phyloP scores from a whole-genome alignment of 805 yeast species.

The Candida silvatica region DNA sequence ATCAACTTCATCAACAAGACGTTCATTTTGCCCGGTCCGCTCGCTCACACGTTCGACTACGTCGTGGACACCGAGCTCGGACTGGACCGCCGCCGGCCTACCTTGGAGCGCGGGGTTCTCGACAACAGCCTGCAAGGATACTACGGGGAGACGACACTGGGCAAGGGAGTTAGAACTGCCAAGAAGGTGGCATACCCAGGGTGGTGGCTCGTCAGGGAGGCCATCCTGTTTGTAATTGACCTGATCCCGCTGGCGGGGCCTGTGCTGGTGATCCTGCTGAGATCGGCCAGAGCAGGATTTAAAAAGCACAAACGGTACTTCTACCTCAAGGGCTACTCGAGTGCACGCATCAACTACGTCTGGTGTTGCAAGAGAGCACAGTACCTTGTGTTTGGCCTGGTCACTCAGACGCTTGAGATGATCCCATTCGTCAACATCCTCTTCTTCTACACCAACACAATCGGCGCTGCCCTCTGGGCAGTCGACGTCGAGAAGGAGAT shows the following conservation, averaged over 20 bases:
- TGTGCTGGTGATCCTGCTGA: conserved; percentile 35
- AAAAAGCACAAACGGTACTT: conserved; percentile 48
- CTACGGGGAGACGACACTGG: conserved; percentile 20
- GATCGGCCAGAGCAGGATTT: conserved; percentile 47
- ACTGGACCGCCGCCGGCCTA: conserved; percentile 14
- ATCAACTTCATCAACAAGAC: conserved; percentile 20
- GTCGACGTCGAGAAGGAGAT: conserved; percentile 25
- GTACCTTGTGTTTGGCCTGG: conserved; percentile 43
- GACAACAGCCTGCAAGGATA: conserved; percentile 16
- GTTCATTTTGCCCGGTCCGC: conserved; percentile 24
- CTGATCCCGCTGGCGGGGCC: conserved; percentile 56
- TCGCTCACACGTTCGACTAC: conserved; percentile 23
- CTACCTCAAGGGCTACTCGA: conserved; percentile 41
- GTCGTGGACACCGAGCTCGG: conserved; percentile 16
- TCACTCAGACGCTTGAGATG: conserved; percentile 41
- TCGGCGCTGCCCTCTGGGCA: conserved; percentile 64
- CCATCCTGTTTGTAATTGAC: conserved; percentile 30
- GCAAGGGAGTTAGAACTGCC: conserved; percentile 11
- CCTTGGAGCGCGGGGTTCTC: conserved; percentile 14
- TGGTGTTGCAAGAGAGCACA: conserved; percentile 25
- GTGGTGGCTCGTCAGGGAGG: conserved; percentile 28
- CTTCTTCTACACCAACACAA: conserved; percentile 48
- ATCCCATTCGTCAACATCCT: conserved; percentile 46
- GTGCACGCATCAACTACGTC: conserved; percentile 29
- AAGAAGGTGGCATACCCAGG: conserved; percentile 27